A percentile compares a stretch with the other conserved stretches of the same genome.
phyloP scores from a whole-genome alignment of 2,329 filamentous ascomycete genomes.

The Delphinella strobiligena region DNA sequence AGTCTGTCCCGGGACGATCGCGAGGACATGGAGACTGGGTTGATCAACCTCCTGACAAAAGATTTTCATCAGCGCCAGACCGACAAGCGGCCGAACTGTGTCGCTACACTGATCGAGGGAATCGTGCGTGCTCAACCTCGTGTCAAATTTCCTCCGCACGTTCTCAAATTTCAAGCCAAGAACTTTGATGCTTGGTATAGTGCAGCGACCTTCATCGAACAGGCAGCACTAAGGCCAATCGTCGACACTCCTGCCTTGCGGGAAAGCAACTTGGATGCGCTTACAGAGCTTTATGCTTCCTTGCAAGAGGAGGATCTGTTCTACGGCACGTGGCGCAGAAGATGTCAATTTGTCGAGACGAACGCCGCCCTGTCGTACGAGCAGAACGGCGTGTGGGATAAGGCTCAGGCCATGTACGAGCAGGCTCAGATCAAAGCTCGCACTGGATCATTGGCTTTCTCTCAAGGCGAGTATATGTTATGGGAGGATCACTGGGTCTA shows the following conservation, averaged over 20 bases:
- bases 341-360: constrained; percentile 93
- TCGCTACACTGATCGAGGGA: constrained; percentile 83
- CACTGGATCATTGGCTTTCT: constrained; percentile 91
- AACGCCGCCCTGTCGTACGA: constrained; percentile 96
- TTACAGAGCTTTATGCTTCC: constrained; percentile 84
- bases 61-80: constrained; percentile 93
- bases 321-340: constrained; percentile 90
- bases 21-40: constrained; percentile 75
- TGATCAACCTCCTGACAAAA: constrained; percentile 83
- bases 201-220: constrained; percentile 81
- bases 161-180: constrained; percentile 87
- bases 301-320: constrained; percentile 95
- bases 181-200: constrained; percentile 97
- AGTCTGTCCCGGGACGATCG: constrained; percentile 78
- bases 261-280: constrained; percentile 89
- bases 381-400: constrained; percentile 99
- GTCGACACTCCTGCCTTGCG: constrained; percentile 73
- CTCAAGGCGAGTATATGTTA: constrained; percentile 92
- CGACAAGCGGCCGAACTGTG: constrained; percentile 88
- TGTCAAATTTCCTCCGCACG: constrained; percentile 88
- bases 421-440: constrained; percentile 93
- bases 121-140: constrained; percentile 73
- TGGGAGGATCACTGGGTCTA: constrained; percentile 99
- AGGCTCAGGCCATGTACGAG: constrained; percentile 94
- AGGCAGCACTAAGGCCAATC: constrained; percentile 70